Conservation (phyloP, 805 yeast species). For the Grigorovia transvaalensis region DNA sequence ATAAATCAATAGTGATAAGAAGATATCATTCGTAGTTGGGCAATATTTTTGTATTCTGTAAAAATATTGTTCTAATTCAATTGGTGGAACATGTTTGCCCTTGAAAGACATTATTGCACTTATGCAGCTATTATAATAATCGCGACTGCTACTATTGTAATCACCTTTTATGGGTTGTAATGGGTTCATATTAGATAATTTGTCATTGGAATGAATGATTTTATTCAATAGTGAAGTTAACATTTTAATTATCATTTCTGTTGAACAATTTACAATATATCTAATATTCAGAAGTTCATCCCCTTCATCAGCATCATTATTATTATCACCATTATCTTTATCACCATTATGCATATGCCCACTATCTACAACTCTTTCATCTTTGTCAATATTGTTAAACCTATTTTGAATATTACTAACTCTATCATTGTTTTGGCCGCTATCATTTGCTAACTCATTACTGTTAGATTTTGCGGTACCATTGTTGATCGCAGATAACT, state of each 20-base stretch:
- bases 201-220: constrained; percentile 83
- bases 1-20: constrained; percentile 78
- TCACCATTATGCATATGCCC: neutral
- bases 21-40: constrained; percentile 97
- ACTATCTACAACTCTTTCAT: neutral
- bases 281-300: neutral
- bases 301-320: neutral
- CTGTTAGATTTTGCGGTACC: neutral
- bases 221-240: constrained; percentile 74
- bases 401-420: neutral
- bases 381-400: neutral
- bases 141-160: neutral
- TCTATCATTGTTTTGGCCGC: neutral
- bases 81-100: constrained; percentile 95
- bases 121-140: constrained; percentile 31
- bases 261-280: constrained; percentile 73
- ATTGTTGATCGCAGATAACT: neutral
- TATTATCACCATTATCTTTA: neutral
- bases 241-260: constrained; percentile 73
- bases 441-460: neutral
- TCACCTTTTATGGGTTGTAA: neutral
- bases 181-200: neutral
- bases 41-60: constrained; percentile 90
- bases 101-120: constrained; percentile 69
- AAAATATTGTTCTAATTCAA: constrained; percentile 78